These are phyloP conservation scores for Lophiotrema nucula DNA, from an alignment of 495 filamentous ascomycete species.

Conservation along the genomic window DNA sequence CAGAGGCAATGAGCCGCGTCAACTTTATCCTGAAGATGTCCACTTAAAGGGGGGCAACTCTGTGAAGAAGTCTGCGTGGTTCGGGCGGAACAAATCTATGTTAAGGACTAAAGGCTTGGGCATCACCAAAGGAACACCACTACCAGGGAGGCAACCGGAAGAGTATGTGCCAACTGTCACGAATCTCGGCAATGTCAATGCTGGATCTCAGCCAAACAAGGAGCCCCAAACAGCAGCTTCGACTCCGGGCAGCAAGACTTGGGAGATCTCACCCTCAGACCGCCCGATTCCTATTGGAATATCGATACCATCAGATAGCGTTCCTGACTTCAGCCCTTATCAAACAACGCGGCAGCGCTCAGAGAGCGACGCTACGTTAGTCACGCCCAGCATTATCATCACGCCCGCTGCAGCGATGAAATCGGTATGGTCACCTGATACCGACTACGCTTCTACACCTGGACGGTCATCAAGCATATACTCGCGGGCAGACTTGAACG, in stretches of 20 bases:
- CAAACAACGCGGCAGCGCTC: conserved; percentile 24
- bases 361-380: conserved; percentile 35
- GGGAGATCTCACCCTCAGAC: conserved; percentile 70
- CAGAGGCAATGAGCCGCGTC: conserved; percentile 31
- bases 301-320: conserved; percentile 60
- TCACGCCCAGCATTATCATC: conserved; percentile 61
- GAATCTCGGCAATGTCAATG: neutral
- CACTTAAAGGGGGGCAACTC: conserved; percentile 13
- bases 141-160: conserved; percentile 2
- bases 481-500: conserved; percentile 56
- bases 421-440: conserved; percentile 62
- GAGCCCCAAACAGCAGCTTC: conserved; percentile 20
- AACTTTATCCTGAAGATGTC: conserved; percentile 35
- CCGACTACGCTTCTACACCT: conserved; percentile 35
- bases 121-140: conserved; percentile 23
- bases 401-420: conserved; percentile 61
- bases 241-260: conserved; percentile 12
- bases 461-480: conserved; percentile 65
- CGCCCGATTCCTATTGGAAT: conserved; percentile 79
- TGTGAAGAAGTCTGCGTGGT: conserved; percentile 18
- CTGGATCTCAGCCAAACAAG: neutral
- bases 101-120: conserved; percentile 21
- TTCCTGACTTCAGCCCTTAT: conserved; percentile 44
- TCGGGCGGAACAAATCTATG: conserved; percentile 21
- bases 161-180: neutral